These are phyloP conservation scores for Kokia cookei DNA, from an alignment of 441 rosid species.

Conservation along the genomic window DNA sequence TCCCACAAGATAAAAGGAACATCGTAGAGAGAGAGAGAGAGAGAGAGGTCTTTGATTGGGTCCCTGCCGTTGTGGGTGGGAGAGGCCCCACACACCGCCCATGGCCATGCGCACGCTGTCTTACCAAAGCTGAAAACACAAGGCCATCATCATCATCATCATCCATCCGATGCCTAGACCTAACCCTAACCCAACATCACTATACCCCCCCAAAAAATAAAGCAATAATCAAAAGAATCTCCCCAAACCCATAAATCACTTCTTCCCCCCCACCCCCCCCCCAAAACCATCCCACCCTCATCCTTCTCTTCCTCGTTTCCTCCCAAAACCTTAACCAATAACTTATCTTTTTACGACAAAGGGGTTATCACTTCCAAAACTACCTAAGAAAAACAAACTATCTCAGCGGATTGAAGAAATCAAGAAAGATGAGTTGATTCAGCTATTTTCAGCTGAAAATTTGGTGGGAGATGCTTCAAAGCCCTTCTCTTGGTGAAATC, in stretches of 20 bases:
- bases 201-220: background rate
- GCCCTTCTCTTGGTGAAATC: conserved; percentile 3
- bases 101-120: no score
- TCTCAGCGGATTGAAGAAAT: conserved; percentile 1
- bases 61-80: no score
- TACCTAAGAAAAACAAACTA: conserved; percentile 8
- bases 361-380: background rate
- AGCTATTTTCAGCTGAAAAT: background rate
- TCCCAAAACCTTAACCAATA: conserved; percentile 35
- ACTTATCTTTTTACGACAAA: background rate
- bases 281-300: background rate
- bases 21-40: no score
- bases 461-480: background rate
- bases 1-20: no score
- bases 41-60: no score
- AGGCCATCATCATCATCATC: background rate
- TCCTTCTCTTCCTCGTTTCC: conserved; percentile 22
- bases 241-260: background rate
- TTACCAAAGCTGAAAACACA: no score
- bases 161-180: conserved; percentile 34
- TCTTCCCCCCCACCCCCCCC: background rate
- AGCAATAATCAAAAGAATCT: background rate
- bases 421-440: conserved; percentile 10
- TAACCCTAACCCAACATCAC: conserved; percentile 41
- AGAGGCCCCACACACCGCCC: no score